These are phyloP conservation scores for Closterium sp. DNA, from an alignment of 139 green algal genomes.

Conservation along the genomic window DNA sequence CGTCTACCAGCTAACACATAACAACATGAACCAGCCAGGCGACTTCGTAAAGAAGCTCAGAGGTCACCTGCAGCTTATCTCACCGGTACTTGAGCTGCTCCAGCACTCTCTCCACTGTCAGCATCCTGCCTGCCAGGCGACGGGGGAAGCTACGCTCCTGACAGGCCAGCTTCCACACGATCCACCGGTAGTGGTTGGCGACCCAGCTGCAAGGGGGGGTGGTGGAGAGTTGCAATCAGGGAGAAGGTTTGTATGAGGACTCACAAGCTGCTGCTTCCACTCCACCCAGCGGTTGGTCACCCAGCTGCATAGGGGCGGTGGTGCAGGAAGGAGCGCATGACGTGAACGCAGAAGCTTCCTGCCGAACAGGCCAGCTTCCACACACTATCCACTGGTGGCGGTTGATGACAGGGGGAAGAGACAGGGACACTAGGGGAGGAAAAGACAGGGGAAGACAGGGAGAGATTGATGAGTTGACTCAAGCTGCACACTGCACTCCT, in stretches of 20 bases:
- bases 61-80: too few species aligned
- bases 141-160: constrained; percentile 46
- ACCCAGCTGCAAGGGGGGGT: constrained; percentile 31
- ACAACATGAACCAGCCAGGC: too few species aligned
- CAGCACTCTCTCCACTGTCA: constrained; percentile 29
- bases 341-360: background rate
- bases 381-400: too few species aligned
- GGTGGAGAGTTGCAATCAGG: background rate
- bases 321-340: background rate
- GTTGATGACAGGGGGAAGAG: too few species aligned
- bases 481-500: too few species aligned
- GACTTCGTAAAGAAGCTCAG: too few species aligned
- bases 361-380: too few species aligned
- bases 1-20: too few species aligned
- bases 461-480: too few species aligned
- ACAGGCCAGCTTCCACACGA: constrained; percentile 53
- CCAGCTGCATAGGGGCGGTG: background rate
- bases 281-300: background rate
- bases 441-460: too few species aligned
- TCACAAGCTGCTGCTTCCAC: background rate
- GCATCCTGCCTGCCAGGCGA: background rate
- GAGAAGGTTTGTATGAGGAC: background rate
- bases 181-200: constrained; percentile 46
- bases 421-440: too few species aligned
- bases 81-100: constrained; percentile 53